A percentile compares a stretch with the other conserved stretches of the same genome.
Evolutionary conservation across 2,329 filamentous ascomycete genomes (phyloP).

Genomic region (Alternaria brassicae): DNA sequence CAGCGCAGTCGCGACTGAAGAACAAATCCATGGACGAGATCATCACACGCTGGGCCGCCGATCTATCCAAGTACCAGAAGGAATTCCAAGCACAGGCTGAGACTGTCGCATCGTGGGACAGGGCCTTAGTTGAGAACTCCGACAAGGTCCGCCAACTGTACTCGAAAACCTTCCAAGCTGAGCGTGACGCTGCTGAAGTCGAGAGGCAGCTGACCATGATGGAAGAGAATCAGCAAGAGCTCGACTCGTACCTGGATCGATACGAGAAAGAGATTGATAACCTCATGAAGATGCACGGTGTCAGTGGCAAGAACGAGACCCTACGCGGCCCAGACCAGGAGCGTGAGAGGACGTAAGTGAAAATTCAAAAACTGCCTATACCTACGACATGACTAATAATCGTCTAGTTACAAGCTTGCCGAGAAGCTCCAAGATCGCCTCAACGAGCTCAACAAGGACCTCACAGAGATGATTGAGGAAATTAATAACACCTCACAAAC

Average conservation of each 20-base stretch:
- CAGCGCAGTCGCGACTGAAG: constrained; percentile 84
- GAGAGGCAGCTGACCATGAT: constrained; percentile 89
- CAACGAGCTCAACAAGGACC: constrained; percentile 91
- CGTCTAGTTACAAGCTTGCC: constrained; percentile 77
- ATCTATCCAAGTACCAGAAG: constrained; percentile 94
- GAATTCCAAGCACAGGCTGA: constrained; percentile 91
- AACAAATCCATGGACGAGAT: constrained; percentile 99
- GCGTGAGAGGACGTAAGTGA: constrained; percentile 81
- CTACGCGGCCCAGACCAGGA: constrained; percentile 92
- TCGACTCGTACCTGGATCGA: constrained; percentile 84
- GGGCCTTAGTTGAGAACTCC: constrained; percentile 88
- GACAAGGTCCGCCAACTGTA: constrained; percentile 96
- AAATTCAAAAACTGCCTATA: background rate
- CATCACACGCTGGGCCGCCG: constrained; percentile 93
- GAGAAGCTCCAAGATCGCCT: constrained; percentile 91
- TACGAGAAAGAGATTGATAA: constrained; percentile 93
- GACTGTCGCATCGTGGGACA: constrained; percentile 89
- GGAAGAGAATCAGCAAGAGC: constrained; percentile 90
- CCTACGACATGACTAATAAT: constrained; percentile 7
- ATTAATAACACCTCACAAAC: constrained; percentile 93
- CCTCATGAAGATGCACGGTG: constrained; percentile 86
- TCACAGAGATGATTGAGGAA: constrained; percentile 96
- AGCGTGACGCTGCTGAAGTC: constrained; percentile 90
- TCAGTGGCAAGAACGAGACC: constrained; percentile 66
- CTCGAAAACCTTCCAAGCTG: constrained; percentile 88